A percentile compares a stretch with the other conserved stretches of the same genome.
These are phyloP conservation scores for Solanum hybrid DNA, from an alignment of 305 asterid species.

Conservation along the genomic window DNA sequence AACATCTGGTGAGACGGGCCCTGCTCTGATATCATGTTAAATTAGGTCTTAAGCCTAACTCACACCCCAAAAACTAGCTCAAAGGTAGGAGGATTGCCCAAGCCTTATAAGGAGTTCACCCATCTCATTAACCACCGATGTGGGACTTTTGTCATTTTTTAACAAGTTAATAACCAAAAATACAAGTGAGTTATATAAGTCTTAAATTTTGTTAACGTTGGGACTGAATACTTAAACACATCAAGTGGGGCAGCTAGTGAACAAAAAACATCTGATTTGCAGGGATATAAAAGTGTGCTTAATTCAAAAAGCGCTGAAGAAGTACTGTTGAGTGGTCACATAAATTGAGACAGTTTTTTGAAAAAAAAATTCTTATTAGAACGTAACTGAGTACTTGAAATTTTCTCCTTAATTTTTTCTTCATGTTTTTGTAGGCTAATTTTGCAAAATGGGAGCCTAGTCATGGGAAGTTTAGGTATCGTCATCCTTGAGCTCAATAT, in stretches of 20 bases:
- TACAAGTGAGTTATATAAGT: not conserved
- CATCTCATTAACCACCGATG: no score
- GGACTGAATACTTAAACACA: slow-evolving; percentile 32
- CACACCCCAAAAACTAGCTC: no score
- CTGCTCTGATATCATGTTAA: no score
- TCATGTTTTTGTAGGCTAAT: slow-evolving; percentile 20
- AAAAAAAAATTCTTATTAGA: not conserved
- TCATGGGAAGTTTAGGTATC: slow-evolving; percentile 28
- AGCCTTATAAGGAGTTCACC: no score
- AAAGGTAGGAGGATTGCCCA: no score
- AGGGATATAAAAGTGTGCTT: slow-evolving; percentile 22
- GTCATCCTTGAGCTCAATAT: slow-evolving; percentile 48
- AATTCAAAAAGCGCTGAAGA: slow-evolving; percentile 29
- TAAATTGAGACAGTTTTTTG: not conserved
- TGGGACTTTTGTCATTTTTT: no score
- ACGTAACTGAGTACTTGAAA: not conserved
- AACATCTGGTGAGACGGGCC: no score
- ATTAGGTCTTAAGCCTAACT: no score
- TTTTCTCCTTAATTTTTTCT: not conserved
- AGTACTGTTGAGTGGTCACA: slow-evolving; percentile 18
- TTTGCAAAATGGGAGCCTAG: slow-evolving; percentile 51
- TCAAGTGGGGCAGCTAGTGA: slow-evolving; percentile 11
- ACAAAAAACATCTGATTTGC: slow-evolving; percentile 7
- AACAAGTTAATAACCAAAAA: not conserved
- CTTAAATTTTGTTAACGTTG: slow-evolving; percentile 2